Conservation (phyloP, 2,329 filamentous ascomycete species). For the Fusarium kyushuense region DNA sequence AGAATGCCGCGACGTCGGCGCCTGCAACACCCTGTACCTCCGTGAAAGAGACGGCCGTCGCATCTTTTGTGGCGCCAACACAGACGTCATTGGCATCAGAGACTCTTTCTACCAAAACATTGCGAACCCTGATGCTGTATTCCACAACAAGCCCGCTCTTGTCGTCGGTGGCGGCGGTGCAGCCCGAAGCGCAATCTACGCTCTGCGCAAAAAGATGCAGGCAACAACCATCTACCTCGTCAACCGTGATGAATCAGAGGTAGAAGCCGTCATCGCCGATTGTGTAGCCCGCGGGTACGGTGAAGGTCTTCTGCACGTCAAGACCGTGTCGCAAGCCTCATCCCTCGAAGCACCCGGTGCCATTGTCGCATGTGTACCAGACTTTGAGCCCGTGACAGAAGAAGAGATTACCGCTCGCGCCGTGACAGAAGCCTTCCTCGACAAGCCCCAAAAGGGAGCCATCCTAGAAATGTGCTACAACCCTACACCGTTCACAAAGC, state of each 20-base stretch:
- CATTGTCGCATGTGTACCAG: slow-evolving; percentile 80
- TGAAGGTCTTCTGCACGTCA: slow-evolving; percentile 70
- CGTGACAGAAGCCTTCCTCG: slow-evolving; percentile 63
- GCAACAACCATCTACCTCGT: slow-evolving; percentile 79
- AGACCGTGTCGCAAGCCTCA: slow-evolving; percentile 70
- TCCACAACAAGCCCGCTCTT: slow-evolving; percentile 73
- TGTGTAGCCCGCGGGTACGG: slow-evolving; percentile 71
- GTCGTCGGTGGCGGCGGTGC: slow-evolving; percentile 84
- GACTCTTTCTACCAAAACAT: slow-evolving; percentile 75
- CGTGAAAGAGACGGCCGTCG: slow-evolving; percentile 62
- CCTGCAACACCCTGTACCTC: slow-evolving; percentile 83
- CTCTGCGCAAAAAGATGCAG: slow-evolving; percentile 76
- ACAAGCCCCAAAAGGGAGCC: slow-evolving; percentile 69
- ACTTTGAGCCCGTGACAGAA: slow-evolving; percentile 75
- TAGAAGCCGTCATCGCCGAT: slow-evolving; percentile 74
- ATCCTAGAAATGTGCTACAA: slow-evolving; percentile 89
- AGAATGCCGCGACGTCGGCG: slow-evolving; percentile 79
- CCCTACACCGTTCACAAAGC: slow-evolving; percentile 75
- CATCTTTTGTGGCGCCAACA: slow-evolving; percentile 79
- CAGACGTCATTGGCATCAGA: slow-evolving; percentile 81
- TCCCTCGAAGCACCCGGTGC: slow-evolving; percentile 70
- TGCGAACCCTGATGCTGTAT: slow-evolving; percentile 57
- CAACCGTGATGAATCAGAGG: slow-evolving; percentile 77
- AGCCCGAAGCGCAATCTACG: slow-evolving; percentile 81
- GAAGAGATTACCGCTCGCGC: slow-evolving; percentile 71